These are phyloP conservation scores for Dispira simplex DNA, from an alignment of 192 early-diverging fungal genomes.

Conservation along the genomic window DNA sequence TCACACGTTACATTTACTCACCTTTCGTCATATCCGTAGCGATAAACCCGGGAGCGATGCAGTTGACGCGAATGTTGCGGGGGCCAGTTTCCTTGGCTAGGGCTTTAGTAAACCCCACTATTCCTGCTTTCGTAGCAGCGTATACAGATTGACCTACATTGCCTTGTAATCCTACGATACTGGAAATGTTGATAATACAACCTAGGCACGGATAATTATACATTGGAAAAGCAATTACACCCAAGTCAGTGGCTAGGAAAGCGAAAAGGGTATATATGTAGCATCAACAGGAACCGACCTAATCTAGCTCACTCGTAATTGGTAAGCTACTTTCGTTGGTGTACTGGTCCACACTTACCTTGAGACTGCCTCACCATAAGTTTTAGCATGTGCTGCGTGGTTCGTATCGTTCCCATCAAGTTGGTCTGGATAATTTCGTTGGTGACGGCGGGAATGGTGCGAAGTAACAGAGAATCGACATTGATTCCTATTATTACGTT, in stretches of 20 bases:
- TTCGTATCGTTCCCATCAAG: constrained; percentile 48
- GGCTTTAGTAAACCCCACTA: constrained; percentile 73
- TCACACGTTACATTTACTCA: no score
- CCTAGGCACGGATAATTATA: constrained; percentile 21
- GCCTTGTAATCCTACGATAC: constrained; percentile 59
- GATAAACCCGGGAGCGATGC: constrained; percentile 78
- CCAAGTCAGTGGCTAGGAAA: background rate
- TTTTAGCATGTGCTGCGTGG: constrained; percentile 35
- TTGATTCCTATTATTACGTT: constrained; percentile 29
- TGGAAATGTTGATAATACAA: constrained; percentile 74
- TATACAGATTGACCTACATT: constrained; percentile 59
- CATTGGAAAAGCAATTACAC: constrained; percentile 20
- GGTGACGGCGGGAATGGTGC: constrained; percentile 26
- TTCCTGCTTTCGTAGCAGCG: constrained; percentile 71
- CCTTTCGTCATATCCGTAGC: constrained; percentile 61
- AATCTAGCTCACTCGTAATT: background rate
- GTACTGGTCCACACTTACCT: constrained; percentile 20
- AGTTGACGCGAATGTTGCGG: constrained; percentile 55
- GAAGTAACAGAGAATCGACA: constrained; percentile 31
- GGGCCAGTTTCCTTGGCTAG: constrained; percentile 68
- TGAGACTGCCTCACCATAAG: constrained; percentile 34
- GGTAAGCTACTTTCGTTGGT: constrained; percentile 10
- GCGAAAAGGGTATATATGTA: background rate
- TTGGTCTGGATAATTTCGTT: constrained; percentile 46
- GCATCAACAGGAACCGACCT: background rate